Evolutionary conservation across 202 grass and related monocot genomes (phyloP).

Genomic region (Schoenoplectus triqueter): DNA sequence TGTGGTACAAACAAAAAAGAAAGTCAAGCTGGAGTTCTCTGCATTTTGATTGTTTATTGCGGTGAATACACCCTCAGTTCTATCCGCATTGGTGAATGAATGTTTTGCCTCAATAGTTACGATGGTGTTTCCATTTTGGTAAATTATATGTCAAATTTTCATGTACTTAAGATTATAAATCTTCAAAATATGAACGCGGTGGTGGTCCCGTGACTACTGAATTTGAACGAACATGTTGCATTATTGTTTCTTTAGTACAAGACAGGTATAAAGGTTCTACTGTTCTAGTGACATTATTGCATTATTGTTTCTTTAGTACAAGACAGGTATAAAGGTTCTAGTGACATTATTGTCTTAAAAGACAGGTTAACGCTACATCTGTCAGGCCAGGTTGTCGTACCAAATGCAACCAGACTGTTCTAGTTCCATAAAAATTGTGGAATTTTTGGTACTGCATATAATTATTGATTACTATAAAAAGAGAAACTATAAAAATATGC

Average conservation of each 20-base stretch:
- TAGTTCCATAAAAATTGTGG: neutral
- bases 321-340: neutral
- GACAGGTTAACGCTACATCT: neutral
- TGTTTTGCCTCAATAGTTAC: slow-evolving; percentile 6
- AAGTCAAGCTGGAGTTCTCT: slow-evolving; percentile 33
- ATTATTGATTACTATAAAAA: neutral
- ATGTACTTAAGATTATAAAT: neutral
- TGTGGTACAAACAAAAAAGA: slow-evolving; percentile 2
- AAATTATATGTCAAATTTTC: neutral
- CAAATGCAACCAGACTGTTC: slow-evolving; percentile 4
- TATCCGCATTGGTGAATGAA: slow-evolving; percentile 27
- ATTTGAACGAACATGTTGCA: neutral
- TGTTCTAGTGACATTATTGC: no score
- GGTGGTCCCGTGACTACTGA: neutral
- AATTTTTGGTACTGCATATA: neutral
- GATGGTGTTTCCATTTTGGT: slow-evolving; percentile 24
- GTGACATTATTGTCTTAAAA: neutral
- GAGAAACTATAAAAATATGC: neutral
- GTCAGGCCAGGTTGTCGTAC: neutral
- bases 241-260: neutral
- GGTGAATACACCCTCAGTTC: slow-evolving; percentile 7
- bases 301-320: slow-evolving; percentile 7
- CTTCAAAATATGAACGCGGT: neutral
- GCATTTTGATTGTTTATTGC: slow-evolving; percentile 44
- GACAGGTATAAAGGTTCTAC: neutral